Percentiles rank a stretch among this genome's conserved stretches.
Conservation (phyloP, 2,329 filamentous ascomycete genomes). For the Neopestalotiopsis sp. region DNA sequence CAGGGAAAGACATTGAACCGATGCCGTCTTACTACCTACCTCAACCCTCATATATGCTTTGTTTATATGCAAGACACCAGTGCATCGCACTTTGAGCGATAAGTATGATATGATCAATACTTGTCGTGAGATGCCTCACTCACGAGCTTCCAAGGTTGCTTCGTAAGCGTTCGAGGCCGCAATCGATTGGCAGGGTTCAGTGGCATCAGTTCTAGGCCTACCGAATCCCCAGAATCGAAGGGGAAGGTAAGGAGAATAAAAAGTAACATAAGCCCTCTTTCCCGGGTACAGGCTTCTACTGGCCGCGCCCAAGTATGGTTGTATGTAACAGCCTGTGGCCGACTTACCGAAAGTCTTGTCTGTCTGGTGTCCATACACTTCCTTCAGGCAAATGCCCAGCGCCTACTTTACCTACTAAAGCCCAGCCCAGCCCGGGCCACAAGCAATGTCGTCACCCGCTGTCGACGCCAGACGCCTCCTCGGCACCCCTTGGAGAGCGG, state of each 20-base stretch:
- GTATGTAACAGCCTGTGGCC: too few relatives aligned
- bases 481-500: background rate
- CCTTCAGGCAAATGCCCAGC: background rate
- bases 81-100: too few relatives aligned
- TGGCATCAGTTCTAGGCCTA: background rate
- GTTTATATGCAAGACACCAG: too few relatives aligned
- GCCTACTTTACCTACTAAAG: background rate
- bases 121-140: too few relatives aligned
- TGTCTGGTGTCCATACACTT: background rate
- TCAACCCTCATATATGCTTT: too few relatives aligned
- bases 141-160: too few relatives aligned
- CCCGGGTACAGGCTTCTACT: background rate
- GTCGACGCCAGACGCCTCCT: background rate
- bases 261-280: background rate
- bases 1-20: too few relatives aligned
- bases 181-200: background rate
- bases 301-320: background rate
- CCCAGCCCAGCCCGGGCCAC: background rate
- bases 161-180: background rate
- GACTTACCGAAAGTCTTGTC: background rate
- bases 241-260: too few relatives aligned
- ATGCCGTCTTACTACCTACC: too few relatives aligned
- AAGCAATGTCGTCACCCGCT: background rate
- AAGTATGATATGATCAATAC: too few relatives aligned
- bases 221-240: background rate